These are phyloP conservation scores for Sphaerostilbella broomeana DNA, from an alignment of 2,329 filamentous ascomycete genomes.

Conservation along the genomic window DNA sequence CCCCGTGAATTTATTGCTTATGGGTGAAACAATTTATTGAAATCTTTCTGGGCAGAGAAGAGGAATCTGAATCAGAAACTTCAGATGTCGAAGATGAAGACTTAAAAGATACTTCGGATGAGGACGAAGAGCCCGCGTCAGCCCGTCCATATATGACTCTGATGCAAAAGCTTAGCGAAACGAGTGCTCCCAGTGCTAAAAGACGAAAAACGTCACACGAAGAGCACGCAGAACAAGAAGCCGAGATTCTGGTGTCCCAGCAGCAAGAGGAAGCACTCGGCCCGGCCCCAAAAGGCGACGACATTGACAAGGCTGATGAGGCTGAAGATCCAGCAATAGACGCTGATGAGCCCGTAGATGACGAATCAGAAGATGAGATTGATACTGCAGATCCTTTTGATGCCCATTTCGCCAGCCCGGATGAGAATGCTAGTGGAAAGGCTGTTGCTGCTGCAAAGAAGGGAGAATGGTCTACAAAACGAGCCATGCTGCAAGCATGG, in stretches of 20 bases:
- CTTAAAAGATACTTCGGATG: slow-evolving; percentile 32
- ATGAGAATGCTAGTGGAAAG: slow-evolving; percentile 52
- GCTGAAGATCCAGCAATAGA: slow-evolving; percentile 13
- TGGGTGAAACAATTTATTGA: slow-evolving; percentile 5
- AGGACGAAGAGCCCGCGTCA: slow-evolving; percentile 37
- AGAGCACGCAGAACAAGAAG: slow-evolving; percentile 17
- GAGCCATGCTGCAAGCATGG: slow-evolving; percentile 39
- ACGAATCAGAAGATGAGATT: slow-evolving; percentile 44
- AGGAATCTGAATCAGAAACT: slow-evolving; percentile 15
- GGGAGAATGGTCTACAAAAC: slow-evolving; percentile 45
- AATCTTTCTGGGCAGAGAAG: slow-evolving; percentile 7
- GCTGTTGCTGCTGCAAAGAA: slow-evolving; percentile 46
- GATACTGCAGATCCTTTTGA: slow-evolving; percentile 68
- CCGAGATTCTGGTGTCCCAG: slow-evolving; percentile 24
- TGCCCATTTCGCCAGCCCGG: slow-evolving; percentile 64
- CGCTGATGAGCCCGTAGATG: slow-evolving; percentile 24
- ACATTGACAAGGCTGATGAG: slow-evolving; percentile 20
- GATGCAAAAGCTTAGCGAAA: slow-evolving; percentile 49
- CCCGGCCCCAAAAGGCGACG: slow-evolving; percentile 23
- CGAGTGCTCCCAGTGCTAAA: slow-evolving; percentile 43
- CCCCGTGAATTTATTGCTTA: not conserved
- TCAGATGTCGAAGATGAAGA: slow-evolving; percentile 31
- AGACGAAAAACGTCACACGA: slow-evolving; percentile 49
- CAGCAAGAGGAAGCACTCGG: slow-evolving; percentile 35
- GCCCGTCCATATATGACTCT: slow-evolving; percentile 51